Conservation (phyloP, 2,329 filamentous ascomycete genomes). For the Clonostachys solani region DNA sequence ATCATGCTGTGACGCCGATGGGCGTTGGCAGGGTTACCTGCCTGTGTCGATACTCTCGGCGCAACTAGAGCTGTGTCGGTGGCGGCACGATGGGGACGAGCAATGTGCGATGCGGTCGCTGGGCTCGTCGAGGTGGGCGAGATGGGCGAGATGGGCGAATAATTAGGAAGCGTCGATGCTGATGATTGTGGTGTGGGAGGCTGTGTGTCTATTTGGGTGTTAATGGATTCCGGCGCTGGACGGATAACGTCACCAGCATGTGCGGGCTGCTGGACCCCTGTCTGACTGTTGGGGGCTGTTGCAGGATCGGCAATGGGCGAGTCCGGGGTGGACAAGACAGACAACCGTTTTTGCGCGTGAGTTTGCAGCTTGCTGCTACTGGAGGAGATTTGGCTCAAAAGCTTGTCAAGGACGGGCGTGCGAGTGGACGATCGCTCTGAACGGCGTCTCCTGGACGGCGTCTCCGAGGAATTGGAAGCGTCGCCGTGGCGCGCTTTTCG, state of each 20-base stretch:
- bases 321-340: not conserved
- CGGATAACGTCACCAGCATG: conserved; percentile 3
- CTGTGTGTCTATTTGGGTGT: not conserved
- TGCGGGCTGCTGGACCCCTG: not conserved
- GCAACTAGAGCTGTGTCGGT: not conserved
- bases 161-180: not conserved
- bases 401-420: too few relatives aligned
- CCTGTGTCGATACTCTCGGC: not conserved
- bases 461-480: not conserved
- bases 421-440: too few relatives aligned
- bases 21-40: not conserved
- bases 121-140: not conserved
- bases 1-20: conserved; percentile 44
- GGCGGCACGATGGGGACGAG: not conserved
- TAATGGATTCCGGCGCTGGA: not conserved
- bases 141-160: not conserved
- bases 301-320: not conserved
- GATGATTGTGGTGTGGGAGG: not conserved
- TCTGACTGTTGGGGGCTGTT: not conserved
- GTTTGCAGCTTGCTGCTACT: too few relatives aligned
- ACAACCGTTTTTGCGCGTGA: not conserved
- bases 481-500: conserved; percentile 1
- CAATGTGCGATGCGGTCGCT: not conserved
- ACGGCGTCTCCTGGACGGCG: too few relatives aligned
- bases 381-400: too few relatives aligned